Conservation (phyloP, 2,329 filamentous ascomycete genomes). For the Hawksworthiomyces lignivorus region DNA sequence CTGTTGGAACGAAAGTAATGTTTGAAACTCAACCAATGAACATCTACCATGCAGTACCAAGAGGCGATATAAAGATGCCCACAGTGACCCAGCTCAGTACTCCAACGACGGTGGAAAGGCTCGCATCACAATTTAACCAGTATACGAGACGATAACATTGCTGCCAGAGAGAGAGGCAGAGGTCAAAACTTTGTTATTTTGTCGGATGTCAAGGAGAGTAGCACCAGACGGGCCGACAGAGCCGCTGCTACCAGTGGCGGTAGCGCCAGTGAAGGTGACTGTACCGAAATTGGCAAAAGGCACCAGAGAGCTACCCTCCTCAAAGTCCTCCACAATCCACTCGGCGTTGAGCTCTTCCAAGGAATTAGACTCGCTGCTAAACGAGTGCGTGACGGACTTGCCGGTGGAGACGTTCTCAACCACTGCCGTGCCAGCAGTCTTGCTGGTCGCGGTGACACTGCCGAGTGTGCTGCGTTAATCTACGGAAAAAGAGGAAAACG, state of each 20-base stretch:
- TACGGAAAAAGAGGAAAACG: background rate
- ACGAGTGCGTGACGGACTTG: slow-evolving; percentile 41
- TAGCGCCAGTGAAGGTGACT: slow-evolving; percentile 22
- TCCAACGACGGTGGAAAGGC: too few relatives aligned
- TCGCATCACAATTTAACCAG: too few relatives aligned
- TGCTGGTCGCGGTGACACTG: slow-evolving; percentile 7
- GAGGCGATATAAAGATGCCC: too few relatives aligned
- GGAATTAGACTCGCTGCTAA: slow-evolving; percentile 17
- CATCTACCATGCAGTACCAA: too few relatives aligned
- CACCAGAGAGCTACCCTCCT: slow-evolving; percentile 16
- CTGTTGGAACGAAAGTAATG: too few relatives aligned
- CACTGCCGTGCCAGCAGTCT: slow-evolving; percentile 12
- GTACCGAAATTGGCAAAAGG: slow-evolving; percentile 18
- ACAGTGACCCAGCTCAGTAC: too few relatives aligned
- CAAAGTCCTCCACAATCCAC: slow-evolving; percentile 23
- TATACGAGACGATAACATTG: background rate
- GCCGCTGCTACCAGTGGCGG: slow-evolving; percentile 22
- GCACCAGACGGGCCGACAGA: slow-evolving; percentile 28
- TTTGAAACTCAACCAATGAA: too few relatives aligned
- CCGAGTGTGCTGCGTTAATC: background rate
- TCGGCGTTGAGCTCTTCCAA: slow-evolving; percentile 20
- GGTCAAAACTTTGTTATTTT: slow-evolving; percentile 15
- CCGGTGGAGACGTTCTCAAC: slow-evolving; percentile 29
- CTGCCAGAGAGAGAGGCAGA: slow-evolving; percentile 5
- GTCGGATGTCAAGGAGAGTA: slow-evolving; percentile 28